Conservation (phyloP, 768 basidiomycete genomes). For the Naganishia friedmannii region DNA sequence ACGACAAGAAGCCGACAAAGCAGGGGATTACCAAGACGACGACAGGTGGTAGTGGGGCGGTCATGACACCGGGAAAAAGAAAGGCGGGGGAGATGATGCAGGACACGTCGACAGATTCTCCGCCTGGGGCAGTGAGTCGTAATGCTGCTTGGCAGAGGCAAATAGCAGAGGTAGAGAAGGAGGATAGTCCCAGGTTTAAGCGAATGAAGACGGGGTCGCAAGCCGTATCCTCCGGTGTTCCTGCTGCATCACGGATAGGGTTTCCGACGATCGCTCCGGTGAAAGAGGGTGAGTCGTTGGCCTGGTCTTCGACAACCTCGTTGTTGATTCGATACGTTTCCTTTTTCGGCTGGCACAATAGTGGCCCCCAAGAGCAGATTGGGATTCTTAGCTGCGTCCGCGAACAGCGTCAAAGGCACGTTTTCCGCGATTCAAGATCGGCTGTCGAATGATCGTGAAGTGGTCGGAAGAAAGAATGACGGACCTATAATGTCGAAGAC, state of each 20-base stretch:
- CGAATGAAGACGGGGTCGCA: slow-evolving; percentile 14
- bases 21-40: background rate
- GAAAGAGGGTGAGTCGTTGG: slow-evolving; percentile 1
- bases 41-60: background rate
- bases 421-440: background rate
- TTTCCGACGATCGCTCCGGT: background rate
- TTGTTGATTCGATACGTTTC: no score
- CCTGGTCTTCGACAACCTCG: background rate
- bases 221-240: background rate
- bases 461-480: background rate
- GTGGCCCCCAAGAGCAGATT: background rate
- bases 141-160: background rate
- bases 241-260: background rate
- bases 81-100: slow-evolving; percentile 21
- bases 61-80: slow-evolving; percentile 15
- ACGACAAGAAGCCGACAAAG: no score
- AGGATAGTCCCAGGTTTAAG: slow-evolving; percentile 30
- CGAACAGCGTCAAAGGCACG: slow-evolving; percentile 16
- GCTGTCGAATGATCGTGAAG: background rate
- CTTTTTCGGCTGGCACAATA: background rate
- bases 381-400: slow-evolving; percentile 12
- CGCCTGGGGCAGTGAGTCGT: background rate
- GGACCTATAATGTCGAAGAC: background rate
- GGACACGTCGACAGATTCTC: background rate
- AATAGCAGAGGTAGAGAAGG: background rate